phyloP scores from a whole-genome alignment of 2,329 filamentous ascomycete genomes.

The Colletotrichum incanum region DNA sequence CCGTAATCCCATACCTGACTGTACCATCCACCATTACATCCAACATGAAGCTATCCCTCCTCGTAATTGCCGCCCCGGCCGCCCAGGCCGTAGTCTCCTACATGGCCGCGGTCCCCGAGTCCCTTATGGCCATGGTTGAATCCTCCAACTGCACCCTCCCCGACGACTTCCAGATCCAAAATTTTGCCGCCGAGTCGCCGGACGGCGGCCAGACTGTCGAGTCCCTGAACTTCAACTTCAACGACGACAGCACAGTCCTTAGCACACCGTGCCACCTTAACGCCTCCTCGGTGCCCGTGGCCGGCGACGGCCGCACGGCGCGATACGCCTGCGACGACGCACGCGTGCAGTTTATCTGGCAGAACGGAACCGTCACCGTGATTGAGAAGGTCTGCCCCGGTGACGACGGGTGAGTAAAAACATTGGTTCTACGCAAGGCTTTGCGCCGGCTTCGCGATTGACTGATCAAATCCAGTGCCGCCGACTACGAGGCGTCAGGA shows the following conservation, averaged over 20 bases:
- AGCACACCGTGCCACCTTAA: constrained; percentile 62
- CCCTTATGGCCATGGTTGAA: constrained; percentile 40
- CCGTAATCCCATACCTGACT: no score
- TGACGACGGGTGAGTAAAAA: constrained; percentile 53
- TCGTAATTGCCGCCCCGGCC: constrained; percentile 43
- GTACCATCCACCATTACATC: neutral
- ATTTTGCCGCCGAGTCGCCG: constrained; percentile 56
- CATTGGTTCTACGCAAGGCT: neutral
- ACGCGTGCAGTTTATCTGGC: constrained; percentile 62
- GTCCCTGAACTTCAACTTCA: constrained; percentile 58
- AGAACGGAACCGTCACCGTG: constrained; percentile 55
- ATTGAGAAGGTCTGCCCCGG: constrained; percentile 62
- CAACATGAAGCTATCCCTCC: constrained; percentile 39
- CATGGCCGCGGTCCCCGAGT: constrained; percentile 43
- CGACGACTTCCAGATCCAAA: constrained; percentile 55
- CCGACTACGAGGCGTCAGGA: constrained; percentile 53
- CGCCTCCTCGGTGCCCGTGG: constrained; percentile 56
- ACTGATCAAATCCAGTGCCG: constrained; percentile 44
- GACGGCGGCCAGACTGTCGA: constrained; percentile 52
- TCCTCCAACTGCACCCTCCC: constrained; percentile 55
- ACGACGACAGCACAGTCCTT: constrained; percentile 57
- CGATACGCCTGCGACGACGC: constrained; percentile 61
- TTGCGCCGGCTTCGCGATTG: neutral
- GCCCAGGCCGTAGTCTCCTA: constrained; percentile 43
- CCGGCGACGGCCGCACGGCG: constrained; percentile 49